Evolutionary conservation across 2,329 filamentous ascomycete genomes (phyloP).

Genomic region (Aspergillus eucalypticola): DNA sequence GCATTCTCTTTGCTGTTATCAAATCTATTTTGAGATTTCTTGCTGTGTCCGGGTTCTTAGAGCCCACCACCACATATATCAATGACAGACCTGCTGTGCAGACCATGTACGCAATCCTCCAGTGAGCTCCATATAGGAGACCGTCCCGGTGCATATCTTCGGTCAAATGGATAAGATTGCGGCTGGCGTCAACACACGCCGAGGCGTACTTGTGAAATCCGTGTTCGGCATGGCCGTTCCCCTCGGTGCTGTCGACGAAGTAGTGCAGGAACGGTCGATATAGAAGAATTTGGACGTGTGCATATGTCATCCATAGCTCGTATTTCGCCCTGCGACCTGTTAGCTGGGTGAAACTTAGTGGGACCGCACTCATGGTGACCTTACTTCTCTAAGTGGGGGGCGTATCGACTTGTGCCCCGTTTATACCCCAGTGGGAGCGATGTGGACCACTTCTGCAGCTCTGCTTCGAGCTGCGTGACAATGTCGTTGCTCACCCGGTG

Average conservation of each 20-base stretch:
- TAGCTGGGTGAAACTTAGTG: not conserved
- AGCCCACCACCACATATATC: slow-evolving; percentile 9
- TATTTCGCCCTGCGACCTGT: slow-evolving; percentile 8
- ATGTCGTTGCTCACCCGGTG: slow-evolving; percentile 11
- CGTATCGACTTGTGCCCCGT: not conserved
- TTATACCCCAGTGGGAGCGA: not conserved
- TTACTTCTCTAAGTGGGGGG: slow-evolving; percentile 2
- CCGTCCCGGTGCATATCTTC: slow-evolving; percentile 15
- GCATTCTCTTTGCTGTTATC: slow-evolving; percentile 1
- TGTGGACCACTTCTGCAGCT: slow-evolving; percentile 10
- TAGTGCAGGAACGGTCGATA: slow-evolving; percentile 18
- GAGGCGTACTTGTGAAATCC: slow-evolving; percentile 11
- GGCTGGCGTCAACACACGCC: slow-evolving; percentile 11
- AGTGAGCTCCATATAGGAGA: slow-evolving; percentile 11
- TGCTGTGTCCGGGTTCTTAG: not conserved
- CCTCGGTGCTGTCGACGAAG: not conserved
- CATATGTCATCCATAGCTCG: slow-evolving; percentile 11
- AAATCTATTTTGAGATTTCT: not conserved
- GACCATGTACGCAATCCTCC: slow-evolving; percentile 10
- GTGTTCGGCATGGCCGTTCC: not conserved
- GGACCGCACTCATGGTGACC: not conserved
- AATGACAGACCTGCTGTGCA: slow-evolving; percentile 7
- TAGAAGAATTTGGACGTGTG: slow-evolving; percentile 13
- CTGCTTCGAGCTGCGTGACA: slow-evolving; percentile 3
- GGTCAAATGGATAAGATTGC: slow-evolving; percentile 15